Percentiles rank a stretch among this genome's conserved stretches.
Conservation (phyloP, 2,329 filamentous ascomycete genomes). For the Zasmidium cellare region DNA sequence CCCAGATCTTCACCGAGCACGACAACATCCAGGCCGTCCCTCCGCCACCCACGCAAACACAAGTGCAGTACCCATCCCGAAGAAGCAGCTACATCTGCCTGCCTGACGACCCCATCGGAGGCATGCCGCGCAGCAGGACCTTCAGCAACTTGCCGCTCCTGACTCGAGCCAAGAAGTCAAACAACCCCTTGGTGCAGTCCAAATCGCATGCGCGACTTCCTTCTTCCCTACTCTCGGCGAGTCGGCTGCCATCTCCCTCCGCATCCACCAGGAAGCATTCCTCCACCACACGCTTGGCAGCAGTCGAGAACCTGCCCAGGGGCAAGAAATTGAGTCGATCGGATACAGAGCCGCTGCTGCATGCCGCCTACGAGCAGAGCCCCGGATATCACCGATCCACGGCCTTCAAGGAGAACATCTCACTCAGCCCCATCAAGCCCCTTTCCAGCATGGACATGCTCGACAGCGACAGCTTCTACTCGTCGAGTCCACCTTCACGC, state of each 20-base stretch:
- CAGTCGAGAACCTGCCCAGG: slow-evolving; percentile 14
- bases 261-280: slow-evolving; percentile 27
- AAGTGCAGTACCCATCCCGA: slow-evolving; percentile 11
- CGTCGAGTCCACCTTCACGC: slow-evolving; percentile 17
- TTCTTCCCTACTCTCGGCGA: slow-evolving; percentile 21
- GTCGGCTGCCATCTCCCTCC: slow-evolving; percentile 27
- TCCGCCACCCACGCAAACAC: slow-evolving; percentile 11
- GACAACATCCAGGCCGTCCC: slow-evolving; percentile 4
- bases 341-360: slow-evolving; percentile 37
- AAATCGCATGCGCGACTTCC: slow-evolving; percentile 31
- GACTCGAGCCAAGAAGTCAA: slow-evolving; percentile 22
- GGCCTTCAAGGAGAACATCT: slow-evolving; percentile 36
- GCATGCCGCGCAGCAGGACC: slow-evolving; percentile 37
- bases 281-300: slow-evolving; percentile 22
- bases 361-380: slow-evolving; percentile 8
- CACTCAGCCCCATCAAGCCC: slow-evolving; percentile 29
- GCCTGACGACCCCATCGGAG: slow-evolving; percentile 33
- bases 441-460: slow-evolving; percentile 22
- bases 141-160: slow-evolving; percentile 38
- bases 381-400: slow-evolving; percentile 23
- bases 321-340: slow-evolving; percentile 29
- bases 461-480: slow-evolving; percentile 16
- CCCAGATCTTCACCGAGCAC: slow-evolving; percentile 3
- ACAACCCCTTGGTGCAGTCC: slow-evolving; percentile 22
- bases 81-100: slow-evolving; percentile 35